Evolutionary conservation across 2,329 filamentous ascomycete species (phyloP).

Genomic region (Knoxdaviesia proteae): DNA sequence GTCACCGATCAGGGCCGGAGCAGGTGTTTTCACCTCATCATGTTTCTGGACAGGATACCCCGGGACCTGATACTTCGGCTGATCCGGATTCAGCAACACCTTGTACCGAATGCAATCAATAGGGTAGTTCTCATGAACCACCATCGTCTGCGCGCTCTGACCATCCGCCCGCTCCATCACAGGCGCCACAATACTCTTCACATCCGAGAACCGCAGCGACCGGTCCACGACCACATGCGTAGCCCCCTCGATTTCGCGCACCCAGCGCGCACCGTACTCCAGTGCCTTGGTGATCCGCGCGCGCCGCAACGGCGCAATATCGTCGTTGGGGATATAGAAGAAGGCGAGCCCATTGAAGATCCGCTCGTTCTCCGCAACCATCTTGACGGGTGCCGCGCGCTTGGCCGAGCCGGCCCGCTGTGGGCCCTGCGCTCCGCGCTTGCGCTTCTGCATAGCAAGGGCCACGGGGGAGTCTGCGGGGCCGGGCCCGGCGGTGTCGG

Average conservation of each 20-base stretch:
- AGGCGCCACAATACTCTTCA: constrained; percentile 24
- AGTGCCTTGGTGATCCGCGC: constrained; percentile 54
- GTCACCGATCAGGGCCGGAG: constrained; percentile 2
- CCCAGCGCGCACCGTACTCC: constrained; percentile 57
- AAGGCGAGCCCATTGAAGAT: constrained; percentile 42
- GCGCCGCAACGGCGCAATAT: constrained; percentile 44
- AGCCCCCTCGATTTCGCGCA: constrained; percentile 32
- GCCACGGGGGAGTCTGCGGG: too few relatives aligned
- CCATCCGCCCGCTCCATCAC: constrained; percentile 1
- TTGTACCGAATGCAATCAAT: constrained; percentile 44
- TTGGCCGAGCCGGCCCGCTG: constrained; percentile 6
- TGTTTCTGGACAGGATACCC: constrained; percentile 18
- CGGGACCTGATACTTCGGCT: constrained; percentile 35
- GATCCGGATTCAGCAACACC: constrained; percentile 33
- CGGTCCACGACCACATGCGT: constrained; percentile 71
- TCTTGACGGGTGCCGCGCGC: background rate
- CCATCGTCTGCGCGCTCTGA: constrained; percentile 11
- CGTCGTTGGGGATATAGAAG: constrained; percentile 67
- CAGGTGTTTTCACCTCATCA: background rate
- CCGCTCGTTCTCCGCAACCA: constrained; percentile 28
- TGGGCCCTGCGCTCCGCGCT: constrained; percentile 2
- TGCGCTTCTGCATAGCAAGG: constrained; percentile 5
- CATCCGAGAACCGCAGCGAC: constrained; percentile 37
- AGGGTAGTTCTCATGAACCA: constrained; percentile 51
- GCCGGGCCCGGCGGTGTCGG: too few relatives aligned